Percentiles rank a stretch among this genome's conserved stretches.
Evolutionary conservation across 164 flowering plant species (phyloP).

Genomic region (Amborella trichopoda): DNA sequence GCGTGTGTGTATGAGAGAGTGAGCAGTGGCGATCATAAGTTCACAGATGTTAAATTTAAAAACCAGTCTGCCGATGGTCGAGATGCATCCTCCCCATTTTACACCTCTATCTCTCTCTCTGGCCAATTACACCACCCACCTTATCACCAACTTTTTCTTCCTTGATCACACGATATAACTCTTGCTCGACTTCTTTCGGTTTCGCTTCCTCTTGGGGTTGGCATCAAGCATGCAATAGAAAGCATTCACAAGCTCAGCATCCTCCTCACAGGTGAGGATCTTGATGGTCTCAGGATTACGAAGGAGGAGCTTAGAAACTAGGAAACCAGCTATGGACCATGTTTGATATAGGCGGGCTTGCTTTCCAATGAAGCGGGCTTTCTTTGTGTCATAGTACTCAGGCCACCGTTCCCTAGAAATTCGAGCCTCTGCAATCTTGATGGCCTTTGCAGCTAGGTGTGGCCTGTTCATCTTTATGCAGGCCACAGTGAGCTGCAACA

Average conservation of each 20-base stretch:
- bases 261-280: conserved; percentile 54
- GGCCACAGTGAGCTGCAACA: conserved; percentile 82
- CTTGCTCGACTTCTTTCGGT: conserved; percentile 26
- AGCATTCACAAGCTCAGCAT: conserved; percentile 53
- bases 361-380: conserved; percentile 70
- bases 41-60: too few species aligned
- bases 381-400: conserved; percentile 81
- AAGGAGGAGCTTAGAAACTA: conserved; percentile 70
- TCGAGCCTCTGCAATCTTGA: conserved; percentile 60
- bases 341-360: conserved; percentile 74
- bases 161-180: conserved; percentile 38
- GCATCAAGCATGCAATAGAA: conserved; percentile 49
- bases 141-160: background rate
- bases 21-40: too few species aligned
- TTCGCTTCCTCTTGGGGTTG: conserved; percentile 68
- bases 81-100: too few species aligned
- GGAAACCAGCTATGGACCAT: conserved; percentile 88
- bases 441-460: conserved; percentile 67
- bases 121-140: background rate
- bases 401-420: conserved; percentile 75
- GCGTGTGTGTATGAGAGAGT: background rate
- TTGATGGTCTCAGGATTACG: conserved; percentile 52
- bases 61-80: too few species aligned
- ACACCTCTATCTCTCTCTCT: too few species aligned
- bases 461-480: conserved; percentile 87